Evolutionary conservation across 495 filamentous ascomycete species (phyloP).

Genomic region (Hyaloscypha variabilis): DNA sequence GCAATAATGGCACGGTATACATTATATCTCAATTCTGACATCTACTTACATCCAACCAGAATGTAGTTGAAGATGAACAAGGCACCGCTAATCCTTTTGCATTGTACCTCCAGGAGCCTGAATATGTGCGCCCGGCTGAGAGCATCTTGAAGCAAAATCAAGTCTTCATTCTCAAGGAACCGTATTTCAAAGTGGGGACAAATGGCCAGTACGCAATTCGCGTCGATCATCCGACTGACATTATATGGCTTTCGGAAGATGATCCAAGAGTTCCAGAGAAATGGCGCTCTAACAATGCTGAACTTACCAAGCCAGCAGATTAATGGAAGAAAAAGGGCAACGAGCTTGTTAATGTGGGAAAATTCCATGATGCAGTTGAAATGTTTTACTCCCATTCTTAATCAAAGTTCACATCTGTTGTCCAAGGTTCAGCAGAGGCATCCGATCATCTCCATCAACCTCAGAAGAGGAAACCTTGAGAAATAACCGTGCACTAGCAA

Average conservation of each 20-base stretch:
- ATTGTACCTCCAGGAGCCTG: slow-evolving; percentile 17
- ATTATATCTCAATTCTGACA: no score
- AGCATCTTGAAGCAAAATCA: slow-evolving; percentile 32
- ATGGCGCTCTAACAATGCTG: slow-evolving; percentile 4
- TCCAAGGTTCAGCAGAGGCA: slow-evolving; percentile 13
- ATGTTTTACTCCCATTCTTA: neutral
- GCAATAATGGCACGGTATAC: slow-evolving; percentile 37
- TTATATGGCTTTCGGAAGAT: slow-evolving; percentile 35
- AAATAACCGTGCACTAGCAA: slow-evolving; percentile 47
- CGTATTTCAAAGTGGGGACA: slow-evolving; percentile 45
- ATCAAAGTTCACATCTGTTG: neutral
- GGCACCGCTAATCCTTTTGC: slow-evolving; percentile 37
- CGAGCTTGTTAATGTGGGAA: slow-evolving; percentile 30
- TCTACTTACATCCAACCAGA: no score
- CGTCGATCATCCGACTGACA: slow-evolving; percentile 54
- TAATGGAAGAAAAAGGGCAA: slow-evolving; percentile 33
- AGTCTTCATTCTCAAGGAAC: slow-evolving; percentile 53
- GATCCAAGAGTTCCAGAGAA: slow-evolving; percentile 24
- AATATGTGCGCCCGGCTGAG: slow-evolving; percentile 7
- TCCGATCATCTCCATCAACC: slow-evolving; percentile 24
- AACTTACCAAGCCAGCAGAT: slow-evolving; percentile 8
- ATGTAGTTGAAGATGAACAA: slow-evolving; percentile 52
- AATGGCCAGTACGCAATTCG: slow-evolving; percentile 44
- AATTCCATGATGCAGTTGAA: slow-evolving; percentile 24
- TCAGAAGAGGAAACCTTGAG: slow-evolving; percentile 25